These are phyloP conservation scores for Phallus indusiatus DNA, from an alignment of 768 basidiomycete species.

Conservation along the genomic window DNA sequence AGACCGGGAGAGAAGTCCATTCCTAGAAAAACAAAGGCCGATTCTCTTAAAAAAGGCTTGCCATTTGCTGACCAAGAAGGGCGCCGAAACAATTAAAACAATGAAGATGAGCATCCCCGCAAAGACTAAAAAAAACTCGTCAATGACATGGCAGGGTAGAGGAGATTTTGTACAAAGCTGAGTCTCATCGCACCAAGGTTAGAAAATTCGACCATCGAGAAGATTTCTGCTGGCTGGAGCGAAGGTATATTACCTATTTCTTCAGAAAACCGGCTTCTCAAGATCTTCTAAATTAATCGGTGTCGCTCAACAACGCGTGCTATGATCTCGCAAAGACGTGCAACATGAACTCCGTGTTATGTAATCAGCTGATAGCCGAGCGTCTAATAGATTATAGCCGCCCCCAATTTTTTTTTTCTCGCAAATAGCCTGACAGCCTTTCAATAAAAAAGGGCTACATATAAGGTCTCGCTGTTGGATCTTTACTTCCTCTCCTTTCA, in stretches of 20 bases:
- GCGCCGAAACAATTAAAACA: background rate
- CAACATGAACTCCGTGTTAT: no score
- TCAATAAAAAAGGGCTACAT: background rate
- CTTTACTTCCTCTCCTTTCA: background rate
- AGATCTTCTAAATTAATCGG: no score
- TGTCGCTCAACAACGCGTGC: no score
- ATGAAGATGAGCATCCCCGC: background rate
- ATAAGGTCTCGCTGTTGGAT: background rate
- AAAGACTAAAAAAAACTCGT: background rate
- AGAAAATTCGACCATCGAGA: background rate
- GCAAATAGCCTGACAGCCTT: no score
- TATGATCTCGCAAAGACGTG: no score
- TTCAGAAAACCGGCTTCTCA: no score
- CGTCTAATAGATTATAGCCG: no score
- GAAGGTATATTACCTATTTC: no score
- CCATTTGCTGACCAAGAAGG: background rate
- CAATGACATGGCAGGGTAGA: background rate
- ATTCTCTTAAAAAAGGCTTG: background rate
- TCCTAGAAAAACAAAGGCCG: background rate
- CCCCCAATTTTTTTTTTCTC: no score
- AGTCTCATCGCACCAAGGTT: background rate
- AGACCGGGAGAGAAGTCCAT: background rate
- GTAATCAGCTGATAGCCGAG: no score
- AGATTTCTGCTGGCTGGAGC: no score
- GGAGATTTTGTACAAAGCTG: background rate